Evolutionary conservation across 306 rosid genomes (phyloP), one percentile per base, ranked within the genome.

Genomic region (Trichosanthes cucumerina): DNA sequence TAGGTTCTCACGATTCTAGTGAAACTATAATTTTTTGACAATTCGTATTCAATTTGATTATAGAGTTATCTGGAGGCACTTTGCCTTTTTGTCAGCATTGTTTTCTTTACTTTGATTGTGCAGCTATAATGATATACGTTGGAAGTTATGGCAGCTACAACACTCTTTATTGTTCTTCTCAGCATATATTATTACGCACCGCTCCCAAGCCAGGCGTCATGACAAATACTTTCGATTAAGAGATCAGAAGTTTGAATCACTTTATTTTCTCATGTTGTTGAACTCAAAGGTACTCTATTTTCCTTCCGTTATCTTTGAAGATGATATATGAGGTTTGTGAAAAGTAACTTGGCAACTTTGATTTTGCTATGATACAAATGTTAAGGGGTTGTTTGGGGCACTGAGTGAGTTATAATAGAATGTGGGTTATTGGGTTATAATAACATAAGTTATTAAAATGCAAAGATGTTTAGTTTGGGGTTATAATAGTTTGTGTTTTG

Each of bases 1-100:
- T 49, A 47, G 78, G 44, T 73, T 28, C 13, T 73, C 41, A 73
- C 5, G 60, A 49, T 73, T 49, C 38, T 73, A 49, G 46, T 73
- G 60, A 18, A 49, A 49, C 78, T 16, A 73, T 7, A 73, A 13
- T 71, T 53, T 73, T 73, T 73, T 73, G 26, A 73, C 78, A 28
- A 49, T 49, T 47, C 78, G 14, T 49, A 49, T 69, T 49, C 62
- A 28, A 73, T 73, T 73, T 73, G 21, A 73, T 73, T 49, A 47
- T 73, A 49, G 60, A 16, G 78, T 31, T 49, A 15, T 26, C 31
- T 73, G 43, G 15, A 26, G 60, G 44, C 38, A 73, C 28, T 7
- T 49, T 15, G 23, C 56, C 56, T 49, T 24, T 71, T 71, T 26
- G 77, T 46, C 24, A 46, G 60, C 9, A 16, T 19, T 72, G 39